Base-by-base conservation (phyloP, 306 rosid species). In the Citrullus amarus region DNA sequence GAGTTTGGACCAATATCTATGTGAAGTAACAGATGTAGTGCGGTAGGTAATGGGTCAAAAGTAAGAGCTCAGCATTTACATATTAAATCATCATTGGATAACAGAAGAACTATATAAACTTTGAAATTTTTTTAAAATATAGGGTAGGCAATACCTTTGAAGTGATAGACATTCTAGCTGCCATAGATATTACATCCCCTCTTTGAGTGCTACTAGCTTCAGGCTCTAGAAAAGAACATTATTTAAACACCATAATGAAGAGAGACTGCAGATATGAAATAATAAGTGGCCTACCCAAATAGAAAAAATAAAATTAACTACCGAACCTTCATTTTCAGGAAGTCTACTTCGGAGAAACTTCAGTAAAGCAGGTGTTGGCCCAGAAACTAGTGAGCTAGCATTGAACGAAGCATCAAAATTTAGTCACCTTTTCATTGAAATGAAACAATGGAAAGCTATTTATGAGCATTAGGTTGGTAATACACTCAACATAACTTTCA, bases 341-440 rank as follows among this genome's bases (percentile, higher is more conserved):
- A 94, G 97, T 81, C 97, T 88, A 86, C 95, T 92, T 54, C 79
- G 92, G 65, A 94, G 97, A 88, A 59, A 88, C 84, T 68, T 94
- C 82, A 94, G 74, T 67, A 94, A 86, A 57, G 93, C 86, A 53
- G 86, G 87, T 18, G 98, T 90, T 66, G 96, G 89, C 82, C 98
- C 98, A 84, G 93, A 79, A 81, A 94, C 92, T 86, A 94, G 89
- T 79, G 98, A 88, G 82, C 98, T 94, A 93, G 78, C 30, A 32
- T 55, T 68, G 82, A 58, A 85, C 76, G 79, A 58, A 32, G 74
- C 76, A 50, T 73, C 34, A 25, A 50, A 48, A 53, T 8, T 25
- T 48, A 5, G 58, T 71, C 58, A 22, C 46, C 41, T 48, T 46
- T 71, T 11, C 30, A 20, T 15, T 41, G 38, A 44, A 69, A 48